These are phyloP conservation scores for Wickerhamiella shivajii DNA, from an alignment of 805 yeast genomes.

Conservation along the genomic window DNA sequence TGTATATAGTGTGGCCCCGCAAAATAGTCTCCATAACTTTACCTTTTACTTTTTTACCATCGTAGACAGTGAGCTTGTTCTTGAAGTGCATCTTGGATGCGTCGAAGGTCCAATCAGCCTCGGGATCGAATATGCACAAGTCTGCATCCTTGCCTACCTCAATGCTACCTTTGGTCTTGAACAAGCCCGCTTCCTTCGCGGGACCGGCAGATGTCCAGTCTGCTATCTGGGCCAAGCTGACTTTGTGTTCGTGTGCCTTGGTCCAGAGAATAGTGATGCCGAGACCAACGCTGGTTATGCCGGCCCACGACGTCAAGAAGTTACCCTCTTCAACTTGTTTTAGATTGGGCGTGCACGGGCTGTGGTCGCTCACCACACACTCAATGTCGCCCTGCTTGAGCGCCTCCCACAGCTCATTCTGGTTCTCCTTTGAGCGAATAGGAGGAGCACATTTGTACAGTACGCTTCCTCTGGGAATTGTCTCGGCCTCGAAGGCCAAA, in stretches of 20 bases:
- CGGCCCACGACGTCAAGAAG: slow-evolving; percentile 92
- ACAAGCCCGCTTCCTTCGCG: slow-evolving; percentile 69
- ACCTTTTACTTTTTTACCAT: slow-evolving; percentile 56
- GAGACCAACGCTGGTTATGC: slow-evolving; percentile 82
- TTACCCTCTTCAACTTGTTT: slow-evolving; percentile 74
- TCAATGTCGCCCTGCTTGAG: slow-evolving; percentile 49
- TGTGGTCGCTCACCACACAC: slow-evolving; percentile 87
- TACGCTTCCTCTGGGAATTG: slow-evolving; percentile 62
- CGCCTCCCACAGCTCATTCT: slow-evolving; percentile 66
- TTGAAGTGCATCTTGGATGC: slow-evolving; percentile 40
- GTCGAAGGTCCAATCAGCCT: slow-evolving; percentile 31
- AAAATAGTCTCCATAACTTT: slow-evolving; percentile 66
- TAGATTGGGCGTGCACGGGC: slow-evolving; percentile 88
- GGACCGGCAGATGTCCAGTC: slow-evolving; percentile 76
- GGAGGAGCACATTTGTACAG: slow-evolving; percentile 94
- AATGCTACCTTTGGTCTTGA: slow-evolving; percentile 57
- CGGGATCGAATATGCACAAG: slow-evolving; percentile 65
- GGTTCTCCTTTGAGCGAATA: slow-evolving; percentile 60
- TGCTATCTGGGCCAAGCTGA: slow-evolving; percentile 46
- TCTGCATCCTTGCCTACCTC: slow-evolving; percentile 78
- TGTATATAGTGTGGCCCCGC: slow-evolving; percentile 59
- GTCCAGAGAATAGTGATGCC: slow-evolving; percentile 76
- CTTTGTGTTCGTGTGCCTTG: slow-evolving; percentile 34
- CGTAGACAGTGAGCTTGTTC: slow-evolving; percentile 78
- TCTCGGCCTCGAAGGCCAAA: slow-evolving; percentile 61